Percentiles rank a stretch among this genome's conserved stretches.
Conservation (phyloP, 1,284 basidiomycete species). For the Ustilago cynodontis region DNA sequence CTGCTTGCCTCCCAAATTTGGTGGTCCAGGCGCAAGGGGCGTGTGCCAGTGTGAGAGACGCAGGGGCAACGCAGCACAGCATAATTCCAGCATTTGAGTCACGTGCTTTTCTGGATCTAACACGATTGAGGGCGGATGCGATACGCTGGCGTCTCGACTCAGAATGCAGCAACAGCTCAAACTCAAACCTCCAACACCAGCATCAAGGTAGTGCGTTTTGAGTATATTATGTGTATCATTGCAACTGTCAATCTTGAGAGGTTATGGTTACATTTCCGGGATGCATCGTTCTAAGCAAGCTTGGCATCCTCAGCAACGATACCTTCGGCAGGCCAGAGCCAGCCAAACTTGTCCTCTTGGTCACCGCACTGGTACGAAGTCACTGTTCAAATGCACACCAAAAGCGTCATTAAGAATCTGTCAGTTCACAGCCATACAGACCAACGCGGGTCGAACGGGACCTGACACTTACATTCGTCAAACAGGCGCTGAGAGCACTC, state of each 20-base stretch:
- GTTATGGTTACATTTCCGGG: neutral
- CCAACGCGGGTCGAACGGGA: too few relatives aligned
- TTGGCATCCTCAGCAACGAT: conserved; percentile 60
- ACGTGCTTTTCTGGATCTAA: neutral
- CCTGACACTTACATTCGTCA: conserved; percentile 48
- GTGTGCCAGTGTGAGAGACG: neutral
- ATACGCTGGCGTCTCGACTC: neutral
- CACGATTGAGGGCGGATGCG: neutral
- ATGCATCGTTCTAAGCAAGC: conserved; percentile 5
- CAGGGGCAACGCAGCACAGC: conserved; percentile 1
- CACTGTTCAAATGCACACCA: conserved; percentile 31
- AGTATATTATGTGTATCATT: neutral
- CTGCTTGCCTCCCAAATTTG: neutral
- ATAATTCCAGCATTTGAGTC: neutral
- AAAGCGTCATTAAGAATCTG: conserved; percentile 16
- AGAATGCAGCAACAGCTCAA: neutral
- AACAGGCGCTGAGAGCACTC: conserved; percentile 47
- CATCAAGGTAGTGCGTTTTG: neutral
- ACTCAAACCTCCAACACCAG: neutral
- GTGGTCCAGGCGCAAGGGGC: neutral
- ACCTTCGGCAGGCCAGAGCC: conserved; percentile 69
- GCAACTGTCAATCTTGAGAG: neutral
- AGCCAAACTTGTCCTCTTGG: conserved; percentile 62
- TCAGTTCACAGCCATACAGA: too few relatives aligned
- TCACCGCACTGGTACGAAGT: conserved; percentile 61